Evolutionary conservation across 129 eudicot species (phyloP), one percentile per base, ranked within the genome.

Genomic region (Smallanthus sonchifolius): DNA sequence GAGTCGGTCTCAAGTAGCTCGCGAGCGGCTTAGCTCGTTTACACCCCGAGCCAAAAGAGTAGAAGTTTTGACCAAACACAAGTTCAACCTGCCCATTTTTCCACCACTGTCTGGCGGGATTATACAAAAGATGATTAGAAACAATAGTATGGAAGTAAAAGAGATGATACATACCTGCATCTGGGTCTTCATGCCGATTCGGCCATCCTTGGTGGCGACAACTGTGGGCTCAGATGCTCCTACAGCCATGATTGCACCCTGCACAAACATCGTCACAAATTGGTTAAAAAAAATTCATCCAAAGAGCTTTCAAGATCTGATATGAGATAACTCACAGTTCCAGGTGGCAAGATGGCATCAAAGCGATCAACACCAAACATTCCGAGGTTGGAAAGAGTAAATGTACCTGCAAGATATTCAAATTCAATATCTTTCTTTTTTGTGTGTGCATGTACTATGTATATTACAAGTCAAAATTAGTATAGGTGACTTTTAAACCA

Each of bases 221-320:
- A 95, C 83, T 68, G 96, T 78, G 40, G 99, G 97, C 71, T 86
- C 83, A 65, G 97, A 95, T 62, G 94, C 91, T 35, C 99, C 97
- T 48, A 95, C 96, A 69, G 97, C 99, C 99, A 95, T 95, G 71
- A 91, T 95, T 78, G 99, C 97, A 67, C 97, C 99, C 99, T 95
- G 86, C 49, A 73, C 37, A 76, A 71, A 69, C 39, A 69, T 60
- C 11, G 36, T 47, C 56, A 42, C 60, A 52, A n/a, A 43, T 20
- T 70, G 47, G 8, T 65, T 30, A 45, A 56, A 57, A 11, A 10
- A 56, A 13, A 2, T 67, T 72, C 20, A 10, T 68, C 15, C 38
- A 69, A 47, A 77, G 13, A 11, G 44, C 8, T 56, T 49, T 35
- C 24, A 59, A 14, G 43, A 13, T 45, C 11, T 36, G 32, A 39